Percentiles rank a stretch among this genome's conserved stretches.
phyloP scores from a whole-genome alignment of 2,329 filamentous ascomycete genomes.

The Polytolypa hystricis region DNA sequence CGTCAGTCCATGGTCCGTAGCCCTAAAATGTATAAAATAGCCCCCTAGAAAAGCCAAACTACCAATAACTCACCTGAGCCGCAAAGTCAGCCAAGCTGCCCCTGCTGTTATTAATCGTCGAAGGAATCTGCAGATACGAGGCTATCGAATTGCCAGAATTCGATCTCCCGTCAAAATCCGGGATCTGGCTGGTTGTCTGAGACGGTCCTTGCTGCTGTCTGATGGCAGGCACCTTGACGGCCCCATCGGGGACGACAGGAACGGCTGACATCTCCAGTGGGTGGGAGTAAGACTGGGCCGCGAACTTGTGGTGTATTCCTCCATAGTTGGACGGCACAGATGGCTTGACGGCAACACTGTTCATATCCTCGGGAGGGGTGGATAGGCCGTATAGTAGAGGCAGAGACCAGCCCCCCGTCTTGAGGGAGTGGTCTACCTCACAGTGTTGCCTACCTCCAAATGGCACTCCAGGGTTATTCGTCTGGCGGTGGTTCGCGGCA shows the following conservation, averaged over 20 bases:
- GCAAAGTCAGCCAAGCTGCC: conserved; percentile 74
- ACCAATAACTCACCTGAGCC: conserved; percentile 51
- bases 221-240: conserved; percentile 8
- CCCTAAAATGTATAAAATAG: not conserved
- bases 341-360: conserved; percentile 28
- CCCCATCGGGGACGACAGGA: conserved; percentile 15
- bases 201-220: conserved; percentile 16
- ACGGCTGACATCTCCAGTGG: conserved; percentile 15
- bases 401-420: not conserved
- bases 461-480: not conserved
- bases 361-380: conserved; percentile 33
- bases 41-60: conserved; percentile 5
- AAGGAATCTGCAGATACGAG: conserved; percentile 56
- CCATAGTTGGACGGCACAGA: conserved; percentile 23
- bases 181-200: conserved; percentile 14
- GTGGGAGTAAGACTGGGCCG: conserved; percentile 14
- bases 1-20: not conserved
- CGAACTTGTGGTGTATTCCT: conserved; percentile 18
- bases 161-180: conserved; percentile 17
- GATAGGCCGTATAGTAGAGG: conserved; percentile 23
- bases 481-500: not conserved
- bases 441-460: conserved; percentile 9
- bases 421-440: conserved; percentile 7
- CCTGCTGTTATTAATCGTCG: conserved; percentile 62
- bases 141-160: conserved; percentile 31